Evolutionary conservation across 768 basidiomycete genomes (phyloP), one percentile per base, ranked within the genome.

Genomic region (Rhodotorula toruloides): DNA sequence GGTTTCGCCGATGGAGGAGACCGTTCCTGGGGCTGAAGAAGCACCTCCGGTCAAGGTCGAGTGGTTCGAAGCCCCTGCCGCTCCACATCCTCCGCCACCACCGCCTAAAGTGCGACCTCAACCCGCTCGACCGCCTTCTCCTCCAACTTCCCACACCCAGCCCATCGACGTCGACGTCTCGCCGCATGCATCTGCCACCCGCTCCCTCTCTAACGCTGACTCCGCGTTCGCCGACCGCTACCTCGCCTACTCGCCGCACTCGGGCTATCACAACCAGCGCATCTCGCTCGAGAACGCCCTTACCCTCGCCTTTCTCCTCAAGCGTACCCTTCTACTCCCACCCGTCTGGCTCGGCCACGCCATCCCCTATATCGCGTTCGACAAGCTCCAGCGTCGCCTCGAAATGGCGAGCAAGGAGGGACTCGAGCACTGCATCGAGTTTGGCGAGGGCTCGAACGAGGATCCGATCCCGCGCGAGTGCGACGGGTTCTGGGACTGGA

Each of bases 221-320:
- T 11, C 13, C 13, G n/a, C n/a, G 21, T 8, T 46, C 53, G 22
- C 42, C 34, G 47, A 29, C 8, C 79, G 76, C 61, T 90, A 82
- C 75, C 79, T 91, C 43, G 81, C 88, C 31, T 90, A 89, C 75
- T 80, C 90, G 31, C 87, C 89, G 17, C 89, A 90, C 75, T 87
- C 86, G 68, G 87, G 88, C 4, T 87, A 88, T 70, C 88, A 91
- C 77, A 91, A 89, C 76, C 88, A 91, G 78, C 85, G 89, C 40
- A 89, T 91, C 70, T 86, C 88, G 25, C 82, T 91, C 66, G 88
- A 91, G 78, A 91, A 91, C 73, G 90, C 88, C 5, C 81, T 90
- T 27, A 80, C 86, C n/a, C 82, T 91, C 56, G 81, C 89, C 3
- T 80, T 78, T 65, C 75, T 87, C 37, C 82, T 89, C 65, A 85